Percentiles rank a stretch among this genome's conserved stretches.
These are phyloP conservation scores for Sonneratia alba DNA, from an alignment of 345 rosid genomes.

Conservation along the genomic window DNA sequence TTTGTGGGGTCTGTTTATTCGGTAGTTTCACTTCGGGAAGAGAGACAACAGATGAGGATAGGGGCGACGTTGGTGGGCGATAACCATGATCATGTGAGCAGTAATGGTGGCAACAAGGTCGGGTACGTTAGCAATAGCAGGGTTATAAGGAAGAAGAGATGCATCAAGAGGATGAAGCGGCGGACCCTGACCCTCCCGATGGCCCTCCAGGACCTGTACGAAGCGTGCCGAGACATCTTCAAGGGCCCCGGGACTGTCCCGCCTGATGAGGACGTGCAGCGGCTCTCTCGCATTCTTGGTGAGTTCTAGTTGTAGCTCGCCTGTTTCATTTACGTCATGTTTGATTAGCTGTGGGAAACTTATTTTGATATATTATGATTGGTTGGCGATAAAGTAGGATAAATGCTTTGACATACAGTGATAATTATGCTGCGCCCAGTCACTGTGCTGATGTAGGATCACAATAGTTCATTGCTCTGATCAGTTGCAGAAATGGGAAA, in stretches of 20 bases:
- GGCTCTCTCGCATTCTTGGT: slow-evolving; percentile 43
- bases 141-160: slow-evolving; percentile 23
- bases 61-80: slow-evolving; percentile 29
- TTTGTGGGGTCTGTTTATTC: neutral
- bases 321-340: neutral
- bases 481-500: neutral
- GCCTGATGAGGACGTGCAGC: slow-evolving; percentile 28
- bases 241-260: slow-evolving; percentile 52
- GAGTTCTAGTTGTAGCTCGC: neutral
- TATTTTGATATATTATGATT: neutral
- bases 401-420: neutral
- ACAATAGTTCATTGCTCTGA: neutral
- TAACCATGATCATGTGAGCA: slow-evolving; percentile 7
- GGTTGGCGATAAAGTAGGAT: neutral
- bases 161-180: slow-evolving; percentile 6
- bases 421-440: too few relatives aligned
- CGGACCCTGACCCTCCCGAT: slow-evolving; percentile 5
- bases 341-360: neutral
- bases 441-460: neutral
- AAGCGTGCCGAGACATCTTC: slow-evolving; percentile 37
- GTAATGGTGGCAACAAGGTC: slow-evolving; percentile 17
- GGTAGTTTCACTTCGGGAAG: neutral
- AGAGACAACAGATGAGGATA: slow-evolving; percentile 14
- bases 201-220: slow-evolving; percentile 40
- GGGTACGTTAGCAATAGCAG: slow-evolving; percentile 22